Evolutionary conservation across 164 flowering plant species (phyloP).

Genomic region (Chimonanthus praecox): DNA sequence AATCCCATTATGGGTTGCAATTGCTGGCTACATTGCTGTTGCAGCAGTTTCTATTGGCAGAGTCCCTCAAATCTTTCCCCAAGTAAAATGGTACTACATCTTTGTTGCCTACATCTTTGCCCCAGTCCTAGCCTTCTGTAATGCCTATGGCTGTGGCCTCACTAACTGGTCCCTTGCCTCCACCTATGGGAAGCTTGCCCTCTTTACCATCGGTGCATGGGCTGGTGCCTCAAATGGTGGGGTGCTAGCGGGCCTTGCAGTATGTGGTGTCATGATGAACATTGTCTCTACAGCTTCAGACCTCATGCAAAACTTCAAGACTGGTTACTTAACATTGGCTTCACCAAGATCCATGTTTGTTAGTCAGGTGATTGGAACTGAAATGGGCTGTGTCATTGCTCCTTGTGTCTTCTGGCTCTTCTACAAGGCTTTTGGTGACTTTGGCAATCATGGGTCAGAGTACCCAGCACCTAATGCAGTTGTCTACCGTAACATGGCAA

Average conservation of each 20-base stretch:
- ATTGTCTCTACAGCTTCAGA: conserved; percentile 59
- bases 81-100: conserved; percentile 47
- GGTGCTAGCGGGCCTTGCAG: conserved; percentile 57
- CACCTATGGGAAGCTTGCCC: conserved; percentile 56
- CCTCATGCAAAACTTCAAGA: conserved; percentile 55
- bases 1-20: conserved; percentile 43
- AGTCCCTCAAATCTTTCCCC: conserved; percentile 46
- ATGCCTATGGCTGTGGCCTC: conserved; percentile 56
- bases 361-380: conserved; percentile 50
- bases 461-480: conserved; percentile 47
- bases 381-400: conserved; percentile 52
- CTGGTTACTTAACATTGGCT: conserved; percentile 55
- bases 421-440: conserved; percentile 37
- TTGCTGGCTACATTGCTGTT: conserved; percentile 32
- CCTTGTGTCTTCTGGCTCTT: conserved; percentile 65
- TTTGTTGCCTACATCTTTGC: conserved; percentile 42
- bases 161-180: conserved; percentile 63
- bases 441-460: conserved; percentile 28
- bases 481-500: conserved; percentile 46
- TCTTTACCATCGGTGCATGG: conserved; percentile 52
- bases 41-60: conserved; percentile 31
- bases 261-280: conserved; percentile 66
- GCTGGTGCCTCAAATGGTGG: conserved; percentile 53
- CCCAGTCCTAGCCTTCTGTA: conserved; percentile 51
- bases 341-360: conserved; percentile 60